Conservation (phyloP, 164 flowering plant genomes). For the Tinospora cordifolia region DNA sequence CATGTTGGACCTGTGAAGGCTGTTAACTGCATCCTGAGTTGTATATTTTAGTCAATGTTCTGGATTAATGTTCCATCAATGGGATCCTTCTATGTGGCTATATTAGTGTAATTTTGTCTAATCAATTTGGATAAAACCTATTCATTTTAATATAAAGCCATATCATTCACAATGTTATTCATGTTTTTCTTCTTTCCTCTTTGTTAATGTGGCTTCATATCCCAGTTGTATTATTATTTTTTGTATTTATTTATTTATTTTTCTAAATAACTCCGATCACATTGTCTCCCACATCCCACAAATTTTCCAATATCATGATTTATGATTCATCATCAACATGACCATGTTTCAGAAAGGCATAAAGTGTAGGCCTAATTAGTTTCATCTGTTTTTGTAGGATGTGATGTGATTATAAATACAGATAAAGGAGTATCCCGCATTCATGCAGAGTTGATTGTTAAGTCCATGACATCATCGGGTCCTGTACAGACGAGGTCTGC, state of each 20-base stretch:
- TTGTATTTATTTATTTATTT: neutral
- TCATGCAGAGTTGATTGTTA: constrained; percentile 74
- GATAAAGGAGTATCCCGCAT: constrained; percentile 82
- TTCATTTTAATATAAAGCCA: neutral
- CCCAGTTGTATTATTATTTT: too few species aligned
- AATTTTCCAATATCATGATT: neutral
- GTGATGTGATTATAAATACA: constrained; percentile 66
- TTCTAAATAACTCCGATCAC: neutral
- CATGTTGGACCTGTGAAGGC: neutral
- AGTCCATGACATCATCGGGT: constrained; percentile 40
- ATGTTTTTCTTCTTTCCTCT: too few species aligned
- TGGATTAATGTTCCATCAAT: neutral
- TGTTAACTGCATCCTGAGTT: neutral
- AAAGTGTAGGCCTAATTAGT: neutral
- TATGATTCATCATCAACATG: neutral
- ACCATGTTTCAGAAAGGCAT: neutral
- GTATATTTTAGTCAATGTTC: neutral
- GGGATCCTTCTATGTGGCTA: neutral
- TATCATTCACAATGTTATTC: too few species aligned
- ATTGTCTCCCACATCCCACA: neutral
- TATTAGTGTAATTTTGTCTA: neutral
- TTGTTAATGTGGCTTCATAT: too few species aligned
- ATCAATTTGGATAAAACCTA: neutral
- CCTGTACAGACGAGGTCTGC: constrained; percentile 25
- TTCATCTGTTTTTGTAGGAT: constrained; percentile 38